phyloP scores from a whole-genome alignment of 1,284 basidiomycete species.

The Cryptococcus amylolentus region DNA sequence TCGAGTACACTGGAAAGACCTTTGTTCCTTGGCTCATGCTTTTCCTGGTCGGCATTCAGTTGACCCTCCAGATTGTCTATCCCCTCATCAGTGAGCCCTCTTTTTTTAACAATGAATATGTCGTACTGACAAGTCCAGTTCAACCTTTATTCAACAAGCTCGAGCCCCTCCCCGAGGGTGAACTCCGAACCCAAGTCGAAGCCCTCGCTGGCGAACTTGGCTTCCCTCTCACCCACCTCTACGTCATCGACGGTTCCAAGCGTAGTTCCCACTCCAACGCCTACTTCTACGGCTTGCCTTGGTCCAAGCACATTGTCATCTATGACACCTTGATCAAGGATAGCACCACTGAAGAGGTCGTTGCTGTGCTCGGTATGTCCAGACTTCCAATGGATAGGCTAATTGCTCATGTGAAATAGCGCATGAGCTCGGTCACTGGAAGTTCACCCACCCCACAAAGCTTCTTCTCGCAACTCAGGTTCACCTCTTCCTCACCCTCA shows the following conservation, averaged over 20 bases:
- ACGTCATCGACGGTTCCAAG: slow-evolving; percentile 96
- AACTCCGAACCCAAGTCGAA: slow-evolving; percentile 71
- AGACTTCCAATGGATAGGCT: slow-evolving; percentile 25
- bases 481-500: slow-evolving; percentile 81
- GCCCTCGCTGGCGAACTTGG: slow-evolving; percentile 70
- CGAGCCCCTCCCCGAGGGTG: slow-evolving; percentile 71
- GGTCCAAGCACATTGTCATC: slow-evolving; percentile 95
- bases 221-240: slow-evolving; percentile 91
- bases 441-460: slow-evolving; percentile 81
- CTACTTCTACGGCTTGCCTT: slow-evolving; percentile 90
- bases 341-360: slow-evolving; percentile 79
- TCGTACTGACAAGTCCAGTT: slow-evolving; percentile 46
- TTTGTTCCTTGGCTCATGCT: slow-evolving; percentile 87
- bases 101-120: background rate
- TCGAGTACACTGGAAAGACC: slow-evolving; percentile 85
- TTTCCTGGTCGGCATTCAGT: slow-evolving; percentile 78
- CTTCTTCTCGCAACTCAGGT: slow-evolving; percentile 79
- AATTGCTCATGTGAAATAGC: slow-evolving; percentile 45
- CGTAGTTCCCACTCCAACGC: slow-evolving; percentile 92
- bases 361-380: slow-evolving; percentile 61
- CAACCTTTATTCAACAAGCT: slow-evolving; percentile 97
- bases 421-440: slow-evolving; percentile 97
- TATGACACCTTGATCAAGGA: slow-evolving; percentile 95
- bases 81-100: slow-evolving; percentile 65
- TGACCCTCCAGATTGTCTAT: slow-evolving; percentile 79